phyloP scores from a whole-genome alignment of 352 stramenopile species.

The Phytophthora citrophthora region DNA sequence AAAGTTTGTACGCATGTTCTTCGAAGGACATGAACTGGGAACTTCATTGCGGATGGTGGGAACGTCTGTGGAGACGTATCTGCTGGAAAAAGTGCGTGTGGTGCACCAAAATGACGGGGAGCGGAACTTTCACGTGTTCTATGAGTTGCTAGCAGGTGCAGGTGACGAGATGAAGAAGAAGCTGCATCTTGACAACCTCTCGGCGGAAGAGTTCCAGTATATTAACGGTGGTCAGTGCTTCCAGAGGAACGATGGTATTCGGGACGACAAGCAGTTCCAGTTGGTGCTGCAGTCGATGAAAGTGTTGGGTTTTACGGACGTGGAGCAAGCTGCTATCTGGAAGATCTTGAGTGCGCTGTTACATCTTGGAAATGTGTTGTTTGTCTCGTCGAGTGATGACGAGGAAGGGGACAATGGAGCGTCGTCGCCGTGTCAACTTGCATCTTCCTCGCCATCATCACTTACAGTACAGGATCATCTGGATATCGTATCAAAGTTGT shows the following conservation, averaged over 20 bases:
- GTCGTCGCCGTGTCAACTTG: constrained; percentile 46
- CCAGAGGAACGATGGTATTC: constrained; percentile 66
- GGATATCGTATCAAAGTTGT: constrained; percentile 45
- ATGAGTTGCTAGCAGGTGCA: constrained; percentile 71
- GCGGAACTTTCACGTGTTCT: constrained; percentile 88
- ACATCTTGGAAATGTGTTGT: constrained; percentile 84
- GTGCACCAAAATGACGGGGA: constrained; percentile 77
- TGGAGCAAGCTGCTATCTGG: constrained; percentile 73
- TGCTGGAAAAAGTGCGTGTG: constrained; percentile 93
- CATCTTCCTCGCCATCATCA: constrained; percentile 39
- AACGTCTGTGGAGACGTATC: constrained; percentile 87
- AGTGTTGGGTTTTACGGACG: constrained; percentile 69
- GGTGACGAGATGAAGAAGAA: constrained; percentile 49
- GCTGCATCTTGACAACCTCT: constrained; percentile 45
- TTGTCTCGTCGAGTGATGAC: constrained; percentile 65
- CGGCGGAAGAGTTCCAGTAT: constrained; percentile 68
- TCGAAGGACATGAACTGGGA: constrained; percentile 45
- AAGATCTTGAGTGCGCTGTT: constrained; percentile 75
- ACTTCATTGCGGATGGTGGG: constrained; percentile 64
- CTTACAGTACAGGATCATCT: constrained; percentile 50
- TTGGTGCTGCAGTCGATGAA: constrained; percentile 73
- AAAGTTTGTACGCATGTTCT: constrained; percentile 91
- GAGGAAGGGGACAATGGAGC: constrained; percentile 53
- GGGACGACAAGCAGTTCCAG: constrained; percentile 69
- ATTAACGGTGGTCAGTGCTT: constrained; percentile 72